Conservation (phyloP, 2,329 filamentous ascomycete species). For the Cercospora janseana region DNA sequence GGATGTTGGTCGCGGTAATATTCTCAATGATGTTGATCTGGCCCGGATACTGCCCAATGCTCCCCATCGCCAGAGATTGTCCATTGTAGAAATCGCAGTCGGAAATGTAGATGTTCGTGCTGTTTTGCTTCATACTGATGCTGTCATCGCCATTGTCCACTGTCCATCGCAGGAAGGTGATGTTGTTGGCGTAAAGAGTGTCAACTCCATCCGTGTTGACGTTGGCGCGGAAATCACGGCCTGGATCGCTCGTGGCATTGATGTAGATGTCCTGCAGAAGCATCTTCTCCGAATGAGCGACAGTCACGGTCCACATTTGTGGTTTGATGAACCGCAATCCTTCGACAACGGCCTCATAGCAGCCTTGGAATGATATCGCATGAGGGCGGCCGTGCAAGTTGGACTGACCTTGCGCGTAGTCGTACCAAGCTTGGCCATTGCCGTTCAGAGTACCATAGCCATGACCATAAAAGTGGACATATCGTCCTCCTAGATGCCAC, state of each 20-base stretch:
- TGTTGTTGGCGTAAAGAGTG: conserved; percentile 54
- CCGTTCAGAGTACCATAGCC: conserved; percentile 57
- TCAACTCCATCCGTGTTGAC: conserved; percentile 52
- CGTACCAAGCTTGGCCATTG: conserved; percentile 61
- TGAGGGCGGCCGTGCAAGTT: conserved; percentile 47
- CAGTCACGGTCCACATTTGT: conserved; percentile 54
- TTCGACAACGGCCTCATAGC: conserved; percentile 50
- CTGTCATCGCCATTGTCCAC: conserved; percentile 55
- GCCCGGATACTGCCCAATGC: conserved; percentile 56
- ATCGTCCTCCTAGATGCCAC: conserved; percentile 56
- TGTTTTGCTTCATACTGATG: conserved; percentile 57
- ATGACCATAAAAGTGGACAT: conserved; percentile 51
- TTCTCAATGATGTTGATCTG: conserved; percentile 52
- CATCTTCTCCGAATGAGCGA: conserved; percentile 51
- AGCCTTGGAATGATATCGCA: conserved; percentile 51
- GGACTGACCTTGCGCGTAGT: conserved; percentile 31
- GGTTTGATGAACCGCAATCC: conserved; percentile 55
- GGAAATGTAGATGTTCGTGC: conserved; percentile 53
- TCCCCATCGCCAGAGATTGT: conserved; percentile 55
- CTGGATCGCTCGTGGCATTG: conserved; percentile 53
- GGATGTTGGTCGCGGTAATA: conserved; percentile 50
- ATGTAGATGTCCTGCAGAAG: conserved; percentile 54
- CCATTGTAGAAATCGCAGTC: conserved; percentile 53
- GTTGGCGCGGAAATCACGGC: conserved; percentile 8
- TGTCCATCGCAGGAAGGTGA: conserved; percentile 53